Evolutionary conservation across 148 eudicot species (phyloP).

Genomic region (Rhododendron mucronatum): DNA sequence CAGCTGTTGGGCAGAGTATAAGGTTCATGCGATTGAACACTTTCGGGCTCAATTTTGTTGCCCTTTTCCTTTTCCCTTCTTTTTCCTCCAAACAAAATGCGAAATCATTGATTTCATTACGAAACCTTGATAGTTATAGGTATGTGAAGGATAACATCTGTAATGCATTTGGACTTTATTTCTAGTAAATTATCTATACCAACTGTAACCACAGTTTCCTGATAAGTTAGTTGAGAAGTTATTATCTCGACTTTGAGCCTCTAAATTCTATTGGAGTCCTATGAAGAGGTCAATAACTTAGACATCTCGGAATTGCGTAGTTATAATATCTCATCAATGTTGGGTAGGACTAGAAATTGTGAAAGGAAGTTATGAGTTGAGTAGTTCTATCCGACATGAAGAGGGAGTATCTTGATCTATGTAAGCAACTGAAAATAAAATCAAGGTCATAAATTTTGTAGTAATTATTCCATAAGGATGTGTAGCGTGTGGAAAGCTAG

Average conservation of each 20-base stretch:
- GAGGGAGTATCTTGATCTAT: not conserved
- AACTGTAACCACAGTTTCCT: not conserved
- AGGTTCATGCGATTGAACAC: not conserved
- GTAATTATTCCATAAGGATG: not conserved
- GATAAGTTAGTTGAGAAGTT: not conserved
- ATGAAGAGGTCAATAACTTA: not conserved
- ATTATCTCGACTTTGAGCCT: not conserved
- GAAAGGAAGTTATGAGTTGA: not conserved
- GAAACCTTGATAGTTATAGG: not conserved
- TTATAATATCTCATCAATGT: not conserved
- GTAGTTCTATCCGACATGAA: not conserved
- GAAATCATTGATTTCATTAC: not conserved
- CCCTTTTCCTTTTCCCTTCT: not conserved
- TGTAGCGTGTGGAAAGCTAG: not conserved
- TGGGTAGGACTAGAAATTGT: not conserved
- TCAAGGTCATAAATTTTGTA: not conserved
- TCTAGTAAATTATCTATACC: not conserved
- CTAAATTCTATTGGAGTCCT: not conserved
- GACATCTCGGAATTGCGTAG: not conserved
- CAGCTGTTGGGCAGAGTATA: not conserved
- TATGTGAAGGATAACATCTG: not conserved
- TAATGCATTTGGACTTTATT: not conserved
- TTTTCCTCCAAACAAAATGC: not conserved
- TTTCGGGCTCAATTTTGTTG: not conserved
- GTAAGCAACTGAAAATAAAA: not conserved